These are phyloP conservation scores for Fallopia convolvulus DNA, from an alignment of 148 eudicot species.

Conservation along the genomic window DNA sequence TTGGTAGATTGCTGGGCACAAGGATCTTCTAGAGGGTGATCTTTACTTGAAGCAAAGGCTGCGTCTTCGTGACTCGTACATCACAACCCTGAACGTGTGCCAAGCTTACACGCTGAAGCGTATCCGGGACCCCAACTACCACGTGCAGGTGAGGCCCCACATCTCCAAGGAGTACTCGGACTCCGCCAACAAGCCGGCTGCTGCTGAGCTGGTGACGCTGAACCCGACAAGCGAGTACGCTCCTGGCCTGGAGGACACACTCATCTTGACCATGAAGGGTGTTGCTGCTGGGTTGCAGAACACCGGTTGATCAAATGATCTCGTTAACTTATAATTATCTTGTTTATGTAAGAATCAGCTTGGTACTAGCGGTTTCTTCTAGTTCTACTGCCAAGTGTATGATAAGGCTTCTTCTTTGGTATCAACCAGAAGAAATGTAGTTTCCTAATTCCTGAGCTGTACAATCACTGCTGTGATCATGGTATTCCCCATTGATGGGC, in stretches of 20 bases:
- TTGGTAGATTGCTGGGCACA: conserved; percentile 17
- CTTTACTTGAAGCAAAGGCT: conserved; percentile 20
- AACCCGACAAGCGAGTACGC: conserved; percentile 20
- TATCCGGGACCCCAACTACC: conserved; percentile 17
- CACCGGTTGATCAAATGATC: conserved; percentile 15
- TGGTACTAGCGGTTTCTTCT: conserved; percentile 1
- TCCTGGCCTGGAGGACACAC: conserved; percentile 19
- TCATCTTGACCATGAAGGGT: conserved; percentile 23
- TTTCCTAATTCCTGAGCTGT: background rate
- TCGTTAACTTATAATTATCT: background rate
- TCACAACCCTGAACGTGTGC: conserved; percentile 15
- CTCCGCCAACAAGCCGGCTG: conserved; percentile 7
- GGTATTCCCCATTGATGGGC: background rate
- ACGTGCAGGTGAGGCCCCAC: conserved; percentile 18
- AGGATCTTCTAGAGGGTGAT: conserved; percentile 16
- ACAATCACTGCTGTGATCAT: background rate
- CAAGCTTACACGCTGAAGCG: conserved; percentile 19
- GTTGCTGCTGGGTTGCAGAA: conserved; percentile 21
- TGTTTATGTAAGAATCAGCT: background rate
- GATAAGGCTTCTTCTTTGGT: background rate
- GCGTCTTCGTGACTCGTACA: conserved; percentile 18
- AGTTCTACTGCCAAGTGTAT: background rate
- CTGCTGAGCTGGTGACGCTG: conserved; percentile 20
- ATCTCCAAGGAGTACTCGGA: conserved; percentile 10
- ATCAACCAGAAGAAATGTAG: conserved; percentile 1